A percentile compares a stretch with the other conserved stretches of the same genome.
phyloP scores from a whole-genome alignment of 345 rosid genomes.

The Orychophragmus violaceus region DNA sequence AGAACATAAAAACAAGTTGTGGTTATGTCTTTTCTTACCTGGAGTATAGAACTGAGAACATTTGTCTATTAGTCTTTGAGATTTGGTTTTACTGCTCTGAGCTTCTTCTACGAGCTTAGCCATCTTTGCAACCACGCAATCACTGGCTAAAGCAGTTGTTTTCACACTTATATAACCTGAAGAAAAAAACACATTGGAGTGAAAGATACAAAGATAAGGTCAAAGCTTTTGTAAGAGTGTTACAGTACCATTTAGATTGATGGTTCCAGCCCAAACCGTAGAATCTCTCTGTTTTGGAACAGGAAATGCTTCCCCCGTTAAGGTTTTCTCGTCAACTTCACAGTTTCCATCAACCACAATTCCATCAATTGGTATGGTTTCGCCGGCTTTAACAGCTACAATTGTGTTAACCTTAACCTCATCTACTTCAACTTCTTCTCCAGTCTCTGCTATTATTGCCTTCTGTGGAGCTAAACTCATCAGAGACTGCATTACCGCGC shows the following conservation, averaged over 20 bases:
- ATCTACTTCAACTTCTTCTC: constrained; percentile 73
- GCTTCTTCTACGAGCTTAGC: constrained; percentile 97
- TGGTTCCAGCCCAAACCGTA: constrained; percentile 85
- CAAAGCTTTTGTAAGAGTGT: not conserved
- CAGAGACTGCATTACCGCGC: constrained; percentile 69
- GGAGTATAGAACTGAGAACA: constrained; percentile 77
- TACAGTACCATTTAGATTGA: constrained; percentile 59
- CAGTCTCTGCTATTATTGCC: constrained; percentile 75
- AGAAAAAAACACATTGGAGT: not conserved
- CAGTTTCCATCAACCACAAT: constrained; percentile 72
- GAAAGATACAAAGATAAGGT: not conserved
- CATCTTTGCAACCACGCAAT: constrained; percentile 85
- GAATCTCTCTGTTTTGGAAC: constrained; percentile 69
- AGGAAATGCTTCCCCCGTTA: constrained; percentile 88
- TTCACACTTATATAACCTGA: constrained; percentile 65
- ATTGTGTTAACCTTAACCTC: constrained; percentile 59
- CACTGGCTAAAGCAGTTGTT: constrained; percentile 77
- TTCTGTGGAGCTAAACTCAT: constrained; percentile 78
- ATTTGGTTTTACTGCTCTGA: constrained; percentile 67
- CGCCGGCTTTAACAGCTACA: constrained; percentile 80
- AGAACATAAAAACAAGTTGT: constrained; percentile 1
- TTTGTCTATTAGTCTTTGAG: constrained; percentile 71
- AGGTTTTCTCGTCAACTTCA: constrained; percentile 82
- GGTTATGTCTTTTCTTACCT: constrained; percentile 35
- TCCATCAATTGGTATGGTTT: constrained; percentile 84